phyloP scores from a whole-genome alignment of 768 basidiomycete genomes.

The Phylloporus sp. region DNA sequence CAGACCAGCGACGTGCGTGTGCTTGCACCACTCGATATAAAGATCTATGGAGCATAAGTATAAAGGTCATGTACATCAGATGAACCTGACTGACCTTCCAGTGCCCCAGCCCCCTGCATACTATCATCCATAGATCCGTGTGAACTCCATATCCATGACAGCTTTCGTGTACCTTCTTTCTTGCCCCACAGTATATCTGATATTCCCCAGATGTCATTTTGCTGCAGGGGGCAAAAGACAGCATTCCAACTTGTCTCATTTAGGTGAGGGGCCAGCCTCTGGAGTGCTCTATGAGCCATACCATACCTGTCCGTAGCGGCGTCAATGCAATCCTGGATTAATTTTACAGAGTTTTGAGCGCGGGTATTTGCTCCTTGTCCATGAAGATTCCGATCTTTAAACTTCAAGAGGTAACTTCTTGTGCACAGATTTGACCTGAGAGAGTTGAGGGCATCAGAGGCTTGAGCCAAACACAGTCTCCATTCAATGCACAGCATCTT shows the following conservation, averaged over 20 bases:
- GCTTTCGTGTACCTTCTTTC: not conserved
- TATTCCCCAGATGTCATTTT: not conserved
- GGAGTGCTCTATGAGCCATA: not conserved
- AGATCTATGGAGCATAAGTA: too few relatives aligned
- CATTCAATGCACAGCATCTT: too few relatives aligned
- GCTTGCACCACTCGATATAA: too few relatives aligned
- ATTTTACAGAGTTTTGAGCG: not conserved
- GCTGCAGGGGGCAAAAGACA: not conserved
- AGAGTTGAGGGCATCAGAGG: not conserved
- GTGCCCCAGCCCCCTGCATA: too few relatives aligned
- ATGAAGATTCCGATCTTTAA: too few relatives aligned
- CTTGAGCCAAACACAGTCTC: too few relatives aligned
- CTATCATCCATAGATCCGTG: too few relatives aligned
- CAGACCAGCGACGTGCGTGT: too few relatives aligned
- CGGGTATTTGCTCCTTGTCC: not conserved
- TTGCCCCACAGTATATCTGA: not conserved
- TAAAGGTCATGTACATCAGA: too few relatives aligned
- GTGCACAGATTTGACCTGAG: too few relatives aligned
- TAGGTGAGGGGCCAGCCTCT: not conserved
- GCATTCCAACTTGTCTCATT: not conserved
- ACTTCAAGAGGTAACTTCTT: too few relatives aligned
- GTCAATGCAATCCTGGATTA: not conserved
- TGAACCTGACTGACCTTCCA: too few relatives aligned
- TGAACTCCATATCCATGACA: not conserved
- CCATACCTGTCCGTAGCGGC: not conserved